Percentiles rank a stretch among this genome's conserved stretches.
Evolutionary conservation across 108 stramenopile genomes (phyloP).

Genomic region (Aurantiochytrium sp.): DNA sequence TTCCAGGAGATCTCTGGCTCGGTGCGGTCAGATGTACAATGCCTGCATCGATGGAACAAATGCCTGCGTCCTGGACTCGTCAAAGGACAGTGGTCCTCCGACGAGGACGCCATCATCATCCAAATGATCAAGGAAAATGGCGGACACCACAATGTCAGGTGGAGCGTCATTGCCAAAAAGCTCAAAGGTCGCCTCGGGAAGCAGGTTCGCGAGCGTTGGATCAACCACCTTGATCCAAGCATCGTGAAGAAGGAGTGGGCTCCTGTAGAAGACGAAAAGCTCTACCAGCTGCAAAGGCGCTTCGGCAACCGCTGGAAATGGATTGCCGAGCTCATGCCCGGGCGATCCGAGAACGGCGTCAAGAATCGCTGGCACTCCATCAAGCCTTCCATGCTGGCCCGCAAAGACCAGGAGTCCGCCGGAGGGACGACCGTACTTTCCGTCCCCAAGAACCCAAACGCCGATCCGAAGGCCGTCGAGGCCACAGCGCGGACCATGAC

Average conservation of each 20-base stretch:
- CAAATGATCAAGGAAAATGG: conserved; percentile 50
- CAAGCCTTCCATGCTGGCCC: background rate
- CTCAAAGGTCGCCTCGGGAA: conserved; percentile 90
- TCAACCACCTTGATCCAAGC: conserved; percentile 90
- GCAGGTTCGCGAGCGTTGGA: conserved; percentile 96
- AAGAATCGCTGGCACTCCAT: conserved; percentile 19
- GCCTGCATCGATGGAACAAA: conserved; percentile 21
- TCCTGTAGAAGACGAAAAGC: conserved; percentile 69
- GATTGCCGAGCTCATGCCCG: conserved; percentile 73
- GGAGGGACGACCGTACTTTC: background rate
- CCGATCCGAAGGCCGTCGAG: background rate
- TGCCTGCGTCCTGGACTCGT: conserved; percentile 49
- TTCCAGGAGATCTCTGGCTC: conserved; percentile 40
- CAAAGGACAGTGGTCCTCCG: conserved; percentile 69
- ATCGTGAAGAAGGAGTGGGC: conserved; percentile 91
- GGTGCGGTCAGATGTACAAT: conserved; percentile 11
- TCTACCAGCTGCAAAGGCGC: conserved; percentile 66
- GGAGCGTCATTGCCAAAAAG: conserved; percentile 81
- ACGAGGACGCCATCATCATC: conserved; percentile 72
- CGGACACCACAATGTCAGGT: conserved; percentile 56
- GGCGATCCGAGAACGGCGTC: conserved; percentile 29
- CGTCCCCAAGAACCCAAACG: background rate
- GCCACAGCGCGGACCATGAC: background rate
- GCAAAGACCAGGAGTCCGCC: background rate
- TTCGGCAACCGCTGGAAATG: conserved; percentile 88